Evolutionary conservation across 176 grass and related monocot genomes (phyloP).

Genomic region (Olyra latifolia): DNA sequence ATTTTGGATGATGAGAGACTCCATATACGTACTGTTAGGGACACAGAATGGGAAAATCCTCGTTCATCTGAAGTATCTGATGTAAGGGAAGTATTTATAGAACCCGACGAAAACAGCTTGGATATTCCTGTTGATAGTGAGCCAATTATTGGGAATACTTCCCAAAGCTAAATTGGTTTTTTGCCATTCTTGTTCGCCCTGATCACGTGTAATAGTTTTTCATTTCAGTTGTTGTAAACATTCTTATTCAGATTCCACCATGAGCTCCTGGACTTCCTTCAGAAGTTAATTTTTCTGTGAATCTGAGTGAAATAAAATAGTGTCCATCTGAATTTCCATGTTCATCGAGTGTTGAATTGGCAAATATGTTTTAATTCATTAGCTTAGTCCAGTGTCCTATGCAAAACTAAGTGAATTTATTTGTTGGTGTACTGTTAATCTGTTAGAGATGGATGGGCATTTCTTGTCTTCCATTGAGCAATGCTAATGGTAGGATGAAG

Average conservation of each 20-base stretch:
- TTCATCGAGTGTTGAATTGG: conserved; percentile 13
- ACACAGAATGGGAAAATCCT: conserved; percentile 54
- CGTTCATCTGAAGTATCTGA: conserved; percentile 59
- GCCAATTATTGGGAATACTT: conserved; percentile 32
- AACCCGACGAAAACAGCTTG: conserved; percentile 66
- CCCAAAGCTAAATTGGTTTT: background rate
- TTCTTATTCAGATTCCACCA: conserved; percentile 13
- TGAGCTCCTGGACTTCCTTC: background rate
- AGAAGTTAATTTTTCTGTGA: background rate
- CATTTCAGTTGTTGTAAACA: conserved; percentile 19
- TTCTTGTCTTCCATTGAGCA: background rate
- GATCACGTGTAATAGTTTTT: conserved; percentile 10
- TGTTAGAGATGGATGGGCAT: background rate
- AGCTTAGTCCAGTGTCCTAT: background rate
- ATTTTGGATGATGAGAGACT: conserved; percentile 63
- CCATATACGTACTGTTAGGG: conserved; percentile 65
- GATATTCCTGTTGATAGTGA: conserved; percentile 75
- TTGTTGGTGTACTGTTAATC: background rate
- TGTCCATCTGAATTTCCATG: background rate
- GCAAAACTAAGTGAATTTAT: background rate
- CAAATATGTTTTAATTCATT: background rate
- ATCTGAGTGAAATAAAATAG: conserved; percentile 25
- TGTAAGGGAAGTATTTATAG: conserved; percentile 66
- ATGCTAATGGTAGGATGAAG: background rate
- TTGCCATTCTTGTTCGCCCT: background rate